Base-by-base conservation (phyloP, 495 filamentous ascomycete species). In the Penicillium antarcticum region DNA sequence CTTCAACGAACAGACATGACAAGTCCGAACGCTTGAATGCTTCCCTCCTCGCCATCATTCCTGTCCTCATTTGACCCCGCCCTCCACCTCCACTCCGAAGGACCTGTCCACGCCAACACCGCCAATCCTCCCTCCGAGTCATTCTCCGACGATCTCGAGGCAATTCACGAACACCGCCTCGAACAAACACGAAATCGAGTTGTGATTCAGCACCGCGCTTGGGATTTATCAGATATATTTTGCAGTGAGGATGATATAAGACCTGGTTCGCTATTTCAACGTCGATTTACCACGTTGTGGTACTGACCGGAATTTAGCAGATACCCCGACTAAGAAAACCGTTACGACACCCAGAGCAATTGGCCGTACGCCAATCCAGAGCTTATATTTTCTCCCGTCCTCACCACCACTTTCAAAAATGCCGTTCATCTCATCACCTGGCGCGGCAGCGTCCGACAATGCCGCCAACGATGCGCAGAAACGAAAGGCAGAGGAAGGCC, bases 161-260 rank as follows among this genome's bases (percentile, higher is more conserved):
- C 81, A 16, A 68, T 86, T 21, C 61, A 82, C 45, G 53, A 72
- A 4, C 59, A 76, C 34, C 63, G 72, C n/a, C 60, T 67, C 38
- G 82, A 87, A 53, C 74, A 69, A 39, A 72, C 72, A 21, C 69
- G 66, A 43, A 80, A 84, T 53, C 80, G 71, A 46, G 72, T 84
- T 26, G 83, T 87, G 11, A 86, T 88, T 37, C 84, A 84, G 56
- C 80, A 87, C 58, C 73, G 85, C 24, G 67, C 75, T 33, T 85
- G 81, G 77, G 71, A 79, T 46, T 57, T 77, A 13, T 71, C 68
- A 16, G 83, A 87, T 52, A 73, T 77, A 8, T 88, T 87, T 63
- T 73, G 79, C 45, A 87, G 82, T 52, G 83, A 86, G 56, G 81
- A 82, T 50, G 77, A 73, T 56, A 70, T 77, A 64, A 73, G 68